Evolutionary conservation across 2,329 filamentous ascomycete species (phyloP).

Genomic region (Aspergillus tamarii): DNA sequence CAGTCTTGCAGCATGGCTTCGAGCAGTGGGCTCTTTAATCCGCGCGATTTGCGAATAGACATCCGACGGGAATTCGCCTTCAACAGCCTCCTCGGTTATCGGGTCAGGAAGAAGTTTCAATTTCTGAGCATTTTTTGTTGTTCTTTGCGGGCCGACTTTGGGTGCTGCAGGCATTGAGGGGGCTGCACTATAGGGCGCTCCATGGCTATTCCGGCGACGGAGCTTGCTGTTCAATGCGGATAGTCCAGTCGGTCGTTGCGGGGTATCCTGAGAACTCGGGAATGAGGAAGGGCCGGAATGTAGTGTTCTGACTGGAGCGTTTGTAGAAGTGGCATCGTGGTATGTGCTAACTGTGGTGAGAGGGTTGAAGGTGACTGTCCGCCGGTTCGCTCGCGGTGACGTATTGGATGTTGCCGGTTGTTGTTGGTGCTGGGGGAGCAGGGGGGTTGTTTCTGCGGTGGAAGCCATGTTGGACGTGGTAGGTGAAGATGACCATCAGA

Average conservation of each 20-base stretch:
- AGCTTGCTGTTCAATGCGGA: slow-evolving; percentile 85
- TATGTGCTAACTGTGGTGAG: slow-evolving; percentile 50
- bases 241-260: slow-evolving; percentile 63
- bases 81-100: slow-evolving; percentile 74
- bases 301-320: slow-evolving; percentile 45
- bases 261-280: slow-evolving; percentile 31
- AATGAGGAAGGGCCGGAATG: slow-evolving; percentile 43
- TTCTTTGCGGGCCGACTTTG: slow-evolving; percentile 93
- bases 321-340: slow-evolving; percentile 44
- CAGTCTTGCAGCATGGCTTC: slow-evolving; percentile 85
- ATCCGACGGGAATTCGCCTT: slow-evolving; percentile 91
- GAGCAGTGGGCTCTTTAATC: slow-evolving; percentile 93
- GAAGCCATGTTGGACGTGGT: slow-evolving; percentile 36
- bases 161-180: slow-evolving; percentile 47
- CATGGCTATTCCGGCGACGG: slow-evolving; percentile 81
- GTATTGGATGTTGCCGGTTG: slow-evolving; percentile 34
- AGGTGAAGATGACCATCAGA: slow-evolving; percentile 15
- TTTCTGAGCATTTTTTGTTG: slow-evolving; percentile 94
- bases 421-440: slow-evolving; percentile 42
- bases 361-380: slow-evolving; percentile 54
- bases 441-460: slow-evolving; percentile 45
- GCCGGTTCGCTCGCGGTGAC: slow-evolving; percentile 42
- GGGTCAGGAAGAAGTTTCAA: slow-evolving; percentile 95
- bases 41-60: slow-evolving; percentile 97
- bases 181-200: slow-evolving; percentile 55